Evolutionary conservation across 306 rosid species (phyloP).

Genomic region (Cicer pinnatifidum): DNA sequence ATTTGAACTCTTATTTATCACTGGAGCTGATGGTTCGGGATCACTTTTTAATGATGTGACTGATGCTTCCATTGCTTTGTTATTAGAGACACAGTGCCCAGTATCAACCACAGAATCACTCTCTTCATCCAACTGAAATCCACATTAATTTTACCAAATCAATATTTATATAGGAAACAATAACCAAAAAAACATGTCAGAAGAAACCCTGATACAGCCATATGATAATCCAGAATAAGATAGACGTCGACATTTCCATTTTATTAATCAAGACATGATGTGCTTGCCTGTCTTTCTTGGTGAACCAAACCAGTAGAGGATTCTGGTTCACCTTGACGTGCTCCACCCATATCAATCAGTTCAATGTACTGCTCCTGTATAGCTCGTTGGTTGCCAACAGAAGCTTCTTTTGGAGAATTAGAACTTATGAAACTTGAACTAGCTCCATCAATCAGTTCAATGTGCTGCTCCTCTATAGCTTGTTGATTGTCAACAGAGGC

Average conservation of each 20-base stretch:
- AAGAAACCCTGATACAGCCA: slow-evolving; percentile 46
- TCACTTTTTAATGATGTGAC: slow-evolving; percentile 43
- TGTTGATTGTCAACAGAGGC: no score
- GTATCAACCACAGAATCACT: slow-evolving; percentile 44
- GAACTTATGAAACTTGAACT: slow-evolving; percentile 44
- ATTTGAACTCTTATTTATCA: slow-evolving; percentile 41
- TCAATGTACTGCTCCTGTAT: slow-evolving; percentile 42
- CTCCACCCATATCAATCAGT: slow-evolving; percentile 50
- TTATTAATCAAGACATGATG: slow-evolving; percentile 43
- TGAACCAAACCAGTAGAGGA: slow-evolving; percentile 38
- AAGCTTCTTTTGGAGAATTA: slow-evolving; percentile 38
- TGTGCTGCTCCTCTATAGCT: slow-evolving; percentile 37
- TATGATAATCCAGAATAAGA: slow-evolving; percentile 39
- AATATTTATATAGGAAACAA: slow-evolving; percentile 37
- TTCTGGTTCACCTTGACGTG: slow-evolving; percentile 43
- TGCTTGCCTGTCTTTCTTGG: slow-evolving; percentile 49
- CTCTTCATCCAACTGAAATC: slow-evolving; percentile 60
- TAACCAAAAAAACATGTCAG: slow-evolving; percentile 29
- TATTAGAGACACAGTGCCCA: slow-evolving; percentile 37
- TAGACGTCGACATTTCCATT: slow-evolving; percentile 32
- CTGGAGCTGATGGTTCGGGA: slow-evolving; percentile 46
- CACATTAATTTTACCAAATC: slow-evolving; percentile 42
- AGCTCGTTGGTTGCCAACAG: slow-evolving; percentile 39
- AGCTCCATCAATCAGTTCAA: background rate
- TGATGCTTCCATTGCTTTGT: slow-evolving; percentile 48